Evolutionary conservation across 176 grass and related monocot genomes (phyloP), one percentile per base, ranked within the genome.

Genomic region (Juncus effusus): DNA sequence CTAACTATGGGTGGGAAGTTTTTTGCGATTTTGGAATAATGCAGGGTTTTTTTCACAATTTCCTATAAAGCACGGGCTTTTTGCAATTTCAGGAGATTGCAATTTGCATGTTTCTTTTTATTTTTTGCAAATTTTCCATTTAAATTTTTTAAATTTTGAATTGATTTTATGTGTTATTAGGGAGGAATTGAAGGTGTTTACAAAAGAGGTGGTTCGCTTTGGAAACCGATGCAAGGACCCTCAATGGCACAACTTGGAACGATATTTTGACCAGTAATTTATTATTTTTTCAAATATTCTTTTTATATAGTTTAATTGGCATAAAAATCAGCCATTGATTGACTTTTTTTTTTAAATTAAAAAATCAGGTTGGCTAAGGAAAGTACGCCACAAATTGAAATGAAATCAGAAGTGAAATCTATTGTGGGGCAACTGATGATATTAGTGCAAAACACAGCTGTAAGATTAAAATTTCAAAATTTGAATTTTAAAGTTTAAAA

Each of bases 141-240:
- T 47, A 9, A 47, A 47, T 47, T 1, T 47, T 47, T 47, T 47
- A 9, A 47, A 47, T 47, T 47, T 47, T 47, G 44, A 47, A 47
- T 47, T 47, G 44, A 47, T 56, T 38, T 80, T 60, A 77, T 15
- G 60, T 87, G 77, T 64, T 63, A 67, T 78, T 73, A 99, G 94
- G 79, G 83, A 93, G 80, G 94, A 99, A 72, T 73, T 99, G 63
- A 93, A 90, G 77, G 88, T 99, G 56, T 99, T 93, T 54, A 84
- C 82, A 51, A 93, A 77, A 62, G 94, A 99, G 72, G 83, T 99
- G 59, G 54, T 99, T 47, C 88, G 88, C 57, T 99, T 99, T 73
- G 94, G 94, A 84, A 99, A 93, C 79, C 94, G 85, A 54, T 93
- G 85, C 85, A 99, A 93, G 74, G 94, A 99, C 84, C 94, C 88